These are phyloP conservation scores for Neltuma alba DNA, from an alignment of 306 rosid genomes.

Conservation along the genomic window DNA sequence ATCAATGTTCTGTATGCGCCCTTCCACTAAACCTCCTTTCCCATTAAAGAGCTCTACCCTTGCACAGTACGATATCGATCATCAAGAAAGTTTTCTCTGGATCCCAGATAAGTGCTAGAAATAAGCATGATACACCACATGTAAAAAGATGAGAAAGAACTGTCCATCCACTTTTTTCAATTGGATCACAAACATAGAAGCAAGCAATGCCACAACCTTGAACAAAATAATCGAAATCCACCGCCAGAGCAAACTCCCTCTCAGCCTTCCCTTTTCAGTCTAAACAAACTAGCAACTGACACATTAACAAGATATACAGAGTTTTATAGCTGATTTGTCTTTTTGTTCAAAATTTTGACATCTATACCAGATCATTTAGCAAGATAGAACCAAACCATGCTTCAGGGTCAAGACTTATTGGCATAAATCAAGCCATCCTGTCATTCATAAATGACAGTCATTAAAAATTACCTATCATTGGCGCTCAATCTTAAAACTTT, in stretches of 20 bases:
- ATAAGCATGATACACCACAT: constrained; percentile 9
- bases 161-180: not conserved
- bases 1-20: constrained; percentile 63
- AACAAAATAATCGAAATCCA: constrained; percentile 20
- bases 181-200: constrained; percentile 17
- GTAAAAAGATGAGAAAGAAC: constrained; percentile 1
- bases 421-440: not conserved
- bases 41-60: constrained; percentile 96
- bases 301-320: not conserved
- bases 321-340: constrained; percentile 10
- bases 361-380: constrained; percentile 18
- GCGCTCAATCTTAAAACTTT: constrained; percentile 78
- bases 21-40: constrained; percentile 83
- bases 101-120: not conserved
- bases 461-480: constrained; percentile 65
- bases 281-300: constrained; percentile 16
- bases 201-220: not conserved
- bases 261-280: not conserved
- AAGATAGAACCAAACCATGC: constrained; percentile 3
- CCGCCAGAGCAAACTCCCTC: constrained; percentile 4
- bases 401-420: constrained; percentile 5
- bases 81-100: constrained; percentile 29
- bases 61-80: constrained; percentile 44
- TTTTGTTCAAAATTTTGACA: not conserved
- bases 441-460: not conserved